Percentiles rank a stretch among this genome's conserved stretches.
These are phyloP conservation scores for Fragaria vesca DNA, from an alignment of 306 rosid species.

Conservation along the genomic window DNA sequence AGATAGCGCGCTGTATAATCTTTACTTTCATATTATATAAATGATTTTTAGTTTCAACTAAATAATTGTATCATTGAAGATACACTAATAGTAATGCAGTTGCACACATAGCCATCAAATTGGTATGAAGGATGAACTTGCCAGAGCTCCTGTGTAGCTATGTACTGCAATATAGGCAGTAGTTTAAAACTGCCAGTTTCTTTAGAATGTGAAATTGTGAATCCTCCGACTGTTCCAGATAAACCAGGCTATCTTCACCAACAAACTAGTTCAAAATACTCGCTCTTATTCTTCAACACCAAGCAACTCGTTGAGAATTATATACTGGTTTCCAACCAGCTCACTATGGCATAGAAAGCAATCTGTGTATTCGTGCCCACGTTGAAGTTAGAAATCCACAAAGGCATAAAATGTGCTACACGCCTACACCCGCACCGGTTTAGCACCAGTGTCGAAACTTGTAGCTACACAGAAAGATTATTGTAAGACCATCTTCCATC, in stretches of 20 bases:
- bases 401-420: neutral
- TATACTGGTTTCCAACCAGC: neutral
- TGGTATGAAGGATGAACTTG: neutral
- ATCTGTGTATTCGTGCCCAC: neutral
- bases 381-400: neutral
- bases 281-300: neutral
- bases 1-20: neutral
- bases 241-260: neutral
- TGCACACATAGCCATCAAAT: neutral
- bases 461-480: neutral
- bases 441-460: neutral
- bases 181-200: neutral
- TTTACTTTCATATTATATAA: neutral
- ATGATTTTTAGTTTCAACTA: neutral
- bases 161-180: neutral
- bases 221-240: neutral
- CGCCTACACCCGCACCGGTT: neutral
- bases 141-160: neutral
- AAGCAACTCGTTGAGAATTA: neutral
- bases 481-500: too few relatives aligned
- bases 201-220: neutral
- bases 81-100: neutral
- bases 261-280: neutral
- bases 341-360: neutral
- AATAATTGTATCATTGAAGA: neutral